Percentiles rank a stretch among this genome's conserved stretches.
Conservation (phyloP, 208 protist species). For the Porcisia hertigi region DNA sequence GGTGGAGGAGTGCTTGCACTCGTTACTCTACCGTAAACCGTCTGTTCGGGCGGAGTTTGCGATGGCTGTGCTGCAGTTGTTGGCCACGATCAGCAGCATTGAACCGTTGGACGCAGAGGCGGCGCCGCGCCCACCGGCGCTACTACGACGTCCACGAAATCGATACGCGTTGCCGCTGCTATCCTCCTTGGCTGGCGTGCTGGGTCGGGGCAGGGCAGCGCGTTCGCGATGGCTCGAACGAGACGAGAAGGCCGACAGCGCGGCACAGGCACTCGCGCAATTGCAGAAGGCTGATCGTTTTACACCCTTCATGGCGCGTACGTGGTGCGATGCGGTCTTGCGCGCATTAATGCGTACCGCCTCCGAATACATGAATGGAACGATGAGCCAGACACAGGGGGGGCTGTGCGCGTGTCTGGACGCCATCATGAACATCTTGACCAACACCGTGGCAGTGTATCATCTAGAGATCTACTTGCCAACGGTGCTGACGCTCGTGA, state of each 20-base stretch:
- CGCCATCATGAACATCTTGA: conserved; percentile 64
- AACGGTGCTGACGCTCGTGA: conserved; percentile 58
- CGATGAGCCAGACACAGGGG: conserved; percentile 62
- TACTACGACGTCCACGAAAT: conserved; percentile 47
- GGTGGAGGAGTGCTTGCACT: conserved; percentile 61
- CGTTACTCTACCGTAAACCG: conserved; percentile 76
- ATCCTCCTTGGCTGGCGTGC: conserved; percentile 19
- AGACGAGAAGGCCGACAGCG: conserved; percentile 29
- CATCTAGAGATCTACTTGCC: conserved; percentile 66
- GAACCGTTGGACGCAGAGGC: conserved; percentile 46
- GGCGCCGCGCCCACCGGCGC: conserved; percentile 33
- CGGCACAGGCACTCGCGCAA: conserved; percentile 25
- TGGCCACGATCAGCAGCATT: conserved; percentile 81
- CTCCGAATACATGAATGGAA: conserved; percentile 56
- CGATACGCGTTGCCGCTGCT: conserved; percentile 36
- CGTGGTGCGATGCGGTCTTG: conserved; percentile 77
- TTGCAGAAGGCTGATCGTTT: conserved; percentile 35
- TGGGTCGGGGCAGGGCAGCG: conserved; percentile 13
- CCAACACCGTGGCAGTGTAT: conserved; percentile 40
- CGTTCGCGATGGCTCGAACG: conserved; percentile 20
- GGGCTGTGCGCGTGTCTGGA: conserved; percentile 66
- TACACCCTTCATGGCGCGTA: conserved; percentile 22
- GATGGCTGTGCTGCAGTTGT: conserved; percentile 67
- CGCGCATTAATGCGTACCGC: conserved; percentile 58
- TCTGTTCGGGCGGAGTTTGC: conserved; percentile 67